Percentiles rank a stretch among this genome's conserved stretches.
These are phyloP conservation scores for Gyrodon lividus DNA, from an alignment of 768 basidiomycete genomes.

Conservation along the genomic window DNA sequence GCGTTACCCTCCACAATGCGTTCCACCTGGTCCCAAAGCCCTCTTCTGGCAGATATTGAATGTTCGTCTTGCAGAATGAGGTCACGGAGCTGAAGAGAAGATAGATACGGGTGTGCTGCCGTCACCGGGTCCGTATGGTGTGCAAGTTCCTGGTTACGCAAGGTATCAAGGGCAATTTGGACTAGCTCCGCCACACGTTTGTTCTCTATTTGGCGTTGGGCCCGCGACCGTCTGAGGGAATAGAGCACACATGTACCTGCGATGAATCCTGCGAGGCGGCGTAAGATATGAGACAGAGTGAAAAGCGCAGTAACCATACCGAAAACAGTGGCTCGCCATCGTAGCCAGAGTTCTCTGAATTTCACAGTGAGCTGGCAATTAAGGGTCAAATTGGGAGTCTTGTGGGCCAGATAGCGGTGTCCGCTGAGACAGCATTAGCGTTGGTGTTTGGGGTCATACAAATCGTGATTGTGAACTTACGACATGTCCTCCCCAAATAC, in stretches of 20 bases:
- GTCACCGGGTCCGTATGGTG: conserved; percentile 81
- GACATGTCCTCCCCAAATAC: conserved; percentile 60
- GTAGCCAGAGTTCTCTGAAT: conserved; percentile 61
- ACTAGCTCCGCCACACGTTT: conserved; percentile 72
- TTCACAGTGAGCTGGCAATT: conserved; percentile 66
- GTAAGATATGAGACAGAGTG: conserved; percentile 16
- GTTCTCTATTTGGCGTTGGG: conserved; percentile 54
- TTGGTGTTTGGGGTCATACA: conserved; percentile 21
- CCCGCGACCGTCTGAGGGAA: conserved; percentile 34
- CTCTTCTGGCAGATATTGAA: conserved; percentile 60
- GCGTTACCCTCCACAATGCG: conserved; percentile 85
- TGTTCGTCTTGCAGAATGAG: conserved; percentile 80
- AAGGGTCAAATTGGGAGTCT: conserved; percentile 64
- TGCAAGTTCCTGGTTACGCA: conserved; percentile 79
- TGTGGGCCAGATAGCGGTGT: conserved; percentile 72
- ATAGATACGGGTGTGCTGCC: conserved; percentile 72
- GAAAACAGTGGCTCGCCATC: conserved; percentile 63
- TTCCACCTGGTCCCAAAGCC: conserved; percentile 83
- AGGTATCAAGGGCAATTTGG: conserved; percentile 73
- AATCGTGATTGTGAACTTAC: conserved; percentile 45
- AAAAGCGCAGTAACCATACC: conserved; percentile 41
- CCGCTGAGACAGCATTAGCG: conserved; percentile 46
- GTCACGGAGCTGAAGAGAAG: conserved; percentile 86
- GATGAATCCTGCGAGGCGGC: conserved; percentile 28
- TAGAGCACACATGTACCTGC: conserved; percentile 13